Evolutionary conservation across 805 yeast species (phyloP).

Genomic region (Crinitomyces ghanaensis): DNA sequence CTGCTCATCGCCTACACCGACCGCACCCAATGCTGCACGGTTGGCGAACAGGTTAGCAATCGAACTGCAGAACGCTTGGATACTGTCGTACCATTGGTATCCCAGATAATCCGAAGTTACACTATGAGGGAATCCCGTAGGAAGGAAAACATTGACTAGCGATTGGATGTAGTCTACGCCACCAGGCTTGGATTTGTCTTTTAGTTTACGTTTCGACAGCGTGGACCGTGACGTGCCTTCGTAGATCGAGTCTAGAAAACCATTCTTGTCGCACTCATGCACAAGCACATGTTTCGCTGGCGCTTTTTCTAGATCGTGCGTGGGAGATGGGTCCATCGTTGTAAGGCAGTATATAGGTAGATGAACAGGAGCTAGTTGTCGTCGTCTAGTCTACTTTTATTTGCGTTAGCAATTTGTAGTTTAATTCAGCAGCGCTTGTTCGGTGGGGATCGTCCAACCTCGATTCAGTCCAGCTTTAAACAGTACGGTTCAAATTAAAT

Average conservation of each 20-base stretch:
- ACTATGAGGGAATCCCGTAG: conserved; percentile 28
- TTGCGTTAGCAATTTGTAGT: no score
- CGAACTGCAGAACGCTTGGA: conserved; percentile 27
- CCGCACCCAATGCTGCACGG: conserved; percentile 25
- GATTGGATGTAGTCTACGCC: conserved; percentile 14
- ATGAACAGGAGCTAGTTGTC: no score
- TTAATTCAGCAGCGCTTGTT: no score
- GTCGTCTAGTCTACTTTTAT: no score
- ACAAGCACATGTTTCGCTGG: no score
- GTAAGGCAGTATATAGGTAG: no score
- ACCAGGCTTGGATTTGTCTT: not conserved
- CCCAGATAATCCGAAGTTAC: conserved; percentile 24
- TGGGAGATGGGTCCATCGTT: no score
- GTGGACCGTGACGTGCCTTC: conserved; percentile 10
- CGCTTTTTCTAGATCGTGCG: no score
- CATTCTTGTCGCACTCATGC: conserved; percentile 16
- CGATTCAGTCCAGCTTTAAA: no score
- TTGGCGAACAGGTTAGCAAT: conserved; percentile 26
- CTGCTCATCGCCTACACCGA: conserved; percentile 28
- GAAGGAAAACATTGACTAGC: conserved; percentile 24
- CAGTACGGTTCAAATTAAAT: no score
- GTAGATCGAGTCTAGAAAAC: conserved; percentile 12
- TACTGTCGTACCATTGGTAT: conserved; percentile 28
- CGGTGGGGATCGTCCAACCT: no score
- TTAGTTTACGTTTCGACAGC: conserved; percentile 4